These are phyloP conservation scores for Pascua sp. DNA, from an alignment of 1,284 basidiomycete species.

Conservation along the genomic window DNA sequence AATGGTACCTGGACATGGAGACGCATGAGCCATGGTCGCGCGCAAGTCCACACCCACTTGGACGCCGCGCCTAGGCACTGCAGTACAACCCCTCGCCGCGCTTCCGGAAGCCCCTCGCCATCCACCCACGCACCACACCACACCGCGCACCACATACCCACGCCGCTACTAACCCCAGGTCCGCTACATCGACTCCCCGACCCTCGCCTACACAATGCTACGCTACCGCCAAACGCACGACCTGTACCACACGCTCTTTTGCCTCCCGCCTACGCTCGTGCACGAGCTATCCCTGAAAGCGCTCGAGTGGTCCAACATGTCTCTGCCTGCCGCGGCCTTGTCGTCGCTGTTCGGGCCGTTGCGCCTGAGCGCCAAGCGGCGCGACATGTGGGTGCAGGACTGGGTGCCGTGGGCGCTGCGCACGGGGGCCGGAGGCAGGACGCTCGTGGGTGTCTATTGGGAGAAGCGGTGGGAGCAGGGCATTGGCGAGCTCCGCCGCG, in stretches of 20 bases:
- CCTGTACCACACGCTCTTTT: slow-evolving; percentile 86
- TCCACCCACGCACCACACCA: neutral
- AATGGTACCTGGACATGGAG: no score
- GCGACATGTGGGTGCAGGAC: slow-evolving; percentile 54
- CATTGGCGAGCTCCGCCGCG: slow-evolving; percentile 70
- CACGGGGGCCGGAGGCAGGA: slow-evolving; percentile 67
- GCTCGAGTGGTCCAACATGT: slow-evolving; percentile 91
- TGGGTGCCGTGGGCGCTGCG: slow-evolving; percentile 88
- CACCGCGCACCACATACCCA: neutral
- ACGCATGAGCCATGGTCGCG: no score
- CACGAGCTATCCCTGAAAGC: slow-evolving; percentile 95
- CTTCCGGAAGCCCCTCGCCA: no score
- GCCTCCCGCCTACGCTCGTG: slow-evolving; percentile 81
- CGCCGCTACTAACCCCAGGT: slow-evolving; percentile 61
- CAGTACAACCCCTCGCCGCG: no score
- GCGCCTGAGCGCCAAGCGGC: slow-evolving; percentile 34
- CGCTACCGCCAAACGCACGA: slow-evolving; percentile 97
- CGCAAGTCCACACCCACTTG: no score
- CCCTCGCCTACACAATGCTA: slow-evolving; percentile 94
- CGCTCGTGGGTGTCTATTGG: slow-evolving; percentile 90
- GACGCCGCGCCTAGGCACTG: no score
- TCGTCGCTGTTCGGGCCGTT: slow-evolving; percentile 68
- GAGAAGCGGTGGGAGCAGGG: slow-evolving; percentile 88
- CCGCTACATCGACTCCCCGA: slow-evolving; percentile 87
- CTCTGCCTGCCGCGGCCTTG: slow-evolving; percentile 80